Base-by-base conservation (phyloP, 2,329 filamentous ascomycete genomes). In the Hypoxylon sp. region DNA sequence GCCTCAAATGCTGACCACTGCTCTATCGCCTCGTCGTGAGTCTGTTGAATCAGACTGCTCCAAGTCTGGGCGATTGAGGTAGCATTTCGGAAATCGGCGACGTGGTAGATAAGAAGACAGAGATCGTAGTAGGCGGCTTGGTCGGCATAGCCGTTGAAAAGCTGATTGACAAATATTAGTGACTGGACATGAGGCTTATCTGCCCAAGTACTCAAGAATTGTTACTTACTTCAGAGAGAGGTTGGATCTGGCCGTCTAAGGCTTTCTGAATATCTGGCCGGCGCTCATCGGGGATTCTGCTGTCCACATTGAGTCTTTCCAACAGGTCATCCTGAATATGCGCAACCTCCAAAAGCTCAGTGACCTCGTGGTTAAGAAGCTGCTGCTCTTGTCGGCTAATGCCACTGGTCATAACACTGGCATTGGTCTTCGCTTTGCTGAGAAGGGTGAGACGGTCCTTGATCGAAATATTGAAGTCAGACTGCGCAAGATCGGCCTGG, bases 271-370 rank as follows among this genome's bases (percentile, higher is more conserved):
- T 83, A 48, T 88, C 81, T 1, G 75, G 72, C 64, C 82, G 84
- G 31, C 84, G 82, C 37, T 87, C 83, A 0, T 77, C 73, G 8
- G 78, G 74, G 26, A 97, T 80, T 31, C 94, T 84, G 1, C 76
- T 69, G 59, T 99, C 94, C 7, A 80, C 80, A 66, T 80, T 84
- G 42, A 99, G 75, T 34, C 90, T 82, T 67, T 91, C 88, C 16
- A 97, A 72, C 30, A 97, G 73, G 63, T 99, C 94, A 67, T 96
- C 90, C 70, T 99, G 94, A 43, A 99, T 94, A 65, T 94, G 93
- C 9, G 92, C 93, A 38, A 97, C 84, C 63, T 99, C 94, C 7
- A 99, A 83, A 32, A 95, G 78, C 61, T 94, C 91, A 2, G 86
- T 86, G 16, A 97, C 89, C 56, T 91, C 86, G 63, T 96, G 90